phyloP scores from a whole-genome alignment of 1,139 yeast species.

The Blastobotrys proliferans region DNA sequence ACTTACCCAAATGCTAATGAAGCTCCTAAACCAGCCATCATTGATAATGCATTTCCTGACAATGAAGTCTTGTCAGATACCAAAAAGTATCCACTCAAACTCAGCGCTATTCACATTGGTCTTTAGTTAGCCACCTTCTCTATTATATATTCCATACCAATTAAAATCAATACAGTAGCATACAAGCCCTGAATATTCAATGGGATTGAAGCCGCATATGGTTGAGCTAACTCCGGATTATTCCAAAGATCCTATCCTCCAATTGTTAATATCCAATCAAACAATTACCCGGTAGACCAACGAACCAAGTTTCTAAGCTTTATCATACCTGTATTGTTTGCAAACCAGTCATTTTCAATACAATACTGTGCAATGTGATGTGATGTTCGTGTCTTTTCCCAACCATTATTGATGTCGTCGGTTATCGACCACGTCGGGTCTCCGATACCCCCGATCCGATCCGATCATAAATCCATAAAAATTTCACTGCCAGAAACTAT shows the following conservation, averaged over 20 bases:
- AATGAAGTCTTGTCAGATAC: conserved; percentile 25
- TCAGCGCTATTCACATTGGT: conserved; percentile 18
- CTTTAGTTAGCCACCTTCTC: background rate
- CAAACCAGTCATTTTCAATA: no score
- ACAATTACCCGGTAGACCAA: no score
- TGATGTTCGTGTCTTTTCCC: no score
- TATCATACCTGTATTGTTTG: no score
- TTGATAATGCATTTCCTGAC: conserved; percentile 23
- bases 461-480: no score
- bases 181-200: conserved; percentile 8
- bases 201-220: conserved; percentile 5
- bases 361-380: no score
- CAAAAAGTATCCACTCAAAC: conserved; percentile 24
- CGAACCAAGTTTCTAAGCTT: no score
- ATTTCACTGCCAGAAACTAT: no score
- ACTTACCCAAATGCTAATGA: conserved; percentile 35
- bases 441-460: no score
- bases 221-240: background rate
- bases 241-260: background rate
- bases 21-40: conserved; percentile 28
- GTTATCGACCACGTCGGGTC: no score
- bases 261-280: background rate
- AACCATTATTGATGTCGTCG: no score
- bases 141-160: conserved; percentile 4
- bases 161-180: conserved; percentile 10